Conservation (phyloP, 2,329 filamentous ascomycete genomes). For the Raffaelea deltoideospora region DNA sequence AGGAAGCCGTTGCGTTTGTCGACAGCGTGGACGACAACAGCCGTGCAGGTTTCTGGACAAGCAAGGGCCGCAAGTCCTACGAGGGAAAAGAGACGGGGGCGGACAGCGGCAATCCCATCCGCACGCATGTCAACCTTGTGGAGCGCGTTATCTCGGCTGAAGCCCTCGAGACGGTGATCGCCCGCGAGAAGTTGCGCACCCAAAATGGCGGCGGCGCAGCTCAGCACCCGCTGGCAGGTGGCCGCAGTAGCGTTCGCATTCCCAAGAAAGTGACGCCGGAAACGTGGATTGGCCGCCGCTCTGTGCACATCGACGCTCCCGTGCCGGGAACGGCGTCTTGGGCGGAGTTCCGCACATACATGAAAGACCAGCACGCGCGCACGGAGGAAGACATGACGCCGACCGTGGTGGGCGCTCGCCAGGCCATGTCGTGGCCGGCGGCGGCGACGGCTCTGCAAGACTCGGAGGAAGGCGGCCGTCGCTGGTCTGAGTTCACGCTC, state of each 20-base stretch:
- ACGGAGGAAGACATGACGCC: conserved; percentile 45
- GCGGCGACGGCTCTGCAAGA: conserved; percentile 21
- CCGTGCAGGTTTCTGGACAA: conserved; percentile 17
- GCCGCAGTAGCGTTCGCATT: too few species aligned
- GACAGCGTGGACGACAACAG: conserved; percentile 20
- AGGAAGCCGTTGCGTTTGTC: conserved; percentile 46
- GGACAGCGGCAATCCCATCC: conserved; percentile 24
- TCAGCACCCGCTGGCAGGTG: too few species aligned
- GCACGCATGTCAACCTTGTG: conserved; percentile 37
- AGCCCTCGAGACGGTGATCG: conserved; percentile 6
- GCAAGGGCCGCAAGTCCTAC: conserved; percentile 28
- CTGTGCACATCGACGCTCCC: conserved; percentile 39
- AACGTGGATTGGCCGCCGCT: conserved; percentile 49
- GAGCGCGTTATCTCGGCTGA: conserved; percentile 29
- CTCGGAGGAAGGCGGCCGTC: conserved; percentile 13
- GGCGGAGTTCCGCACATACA: conserved; percentile 44
- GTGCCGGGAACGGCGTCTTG: conserved; percentile 41
- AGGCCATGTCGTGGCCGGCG: conserved; percentile 29
- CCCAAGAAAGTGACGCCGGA: conserved; percentile 22
- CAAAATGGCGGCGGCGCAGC: too few species aligned
- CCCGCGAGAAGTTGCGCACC: conserved; percentile 6
- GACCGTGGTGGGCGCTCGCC: conserved; percentile 31
- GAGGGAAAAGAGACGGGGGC: conserved; percentile 7
- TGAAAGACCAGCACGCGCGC: conserved; percentile 42
- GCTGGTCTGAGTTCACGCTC: conserved; percentile 30